Percentiles rank a stretch among this genome's conserved stretches.
Conservation (phyloP, 1,284 basidiomycete genomes). For the Ceratobasidium theobromae region DNA sequence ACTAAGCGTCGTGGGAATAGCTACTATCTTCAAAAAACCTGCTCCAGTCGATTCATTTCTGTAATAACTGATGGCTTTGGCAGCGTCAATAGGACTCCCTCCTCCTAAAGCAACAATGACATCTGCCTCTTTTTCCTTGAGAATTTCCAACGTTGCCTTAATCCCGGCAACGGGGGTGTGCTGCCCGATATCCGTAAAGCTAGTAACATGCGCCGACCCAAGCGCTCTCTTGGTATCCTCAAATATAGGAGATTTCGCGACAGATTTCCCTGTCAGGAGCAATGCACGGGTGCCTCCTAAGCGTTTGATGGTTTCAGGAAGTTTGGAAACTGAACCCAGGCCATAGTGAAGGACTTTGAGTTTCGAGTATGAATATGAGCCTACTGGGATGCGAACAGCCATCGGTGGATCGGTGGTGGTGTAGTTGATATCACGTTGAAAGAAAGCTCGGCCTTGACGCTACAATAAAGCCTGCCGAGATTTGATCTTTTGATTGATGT, state of each 20-base stretch:
- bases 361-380: conserved; percentile 28
- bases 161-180: conserved; percentile 74
- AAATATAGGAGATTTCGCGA: conserved; percentile 47
- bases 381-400: not conserved
- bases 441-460: too few species aligned
- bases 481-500: too few species aligned
- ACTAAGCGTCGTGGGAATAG: conserved; percentile 79
- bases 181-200: conserved; percentile 74
- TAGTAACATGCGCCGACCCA: conserved; percentile 58
- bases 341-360: conserved; percentile 69
- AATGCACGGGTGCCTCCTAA: conserved; percentile 63
- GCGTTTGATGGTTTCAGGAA: conserved; percentile 60
- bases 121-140: conserved; percentile 61
- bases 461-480: too few species aligned
- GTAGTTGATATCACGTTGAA: too few species aligned
- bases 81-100: conserved; percentile 76
- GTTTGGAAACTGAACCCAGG: conserved; percentile 61
- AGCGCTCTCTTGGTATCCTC: conserved; percentile 57
- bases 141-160: conserved; percentile 57
- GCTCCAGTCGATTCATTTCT: conserved; percentile 58
- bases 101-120: conserved; percentile 74
- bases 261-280: conserved; percentile 68
- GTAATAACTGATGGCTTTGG: conserved; percentile 67
- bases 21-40: conserved; percentile 56
- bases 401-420: not conserved